These are phyloP conservation scores for Quercus alba DNA, from an alignment of 306 rosid species.

Conservation along the genomic window DNA sequence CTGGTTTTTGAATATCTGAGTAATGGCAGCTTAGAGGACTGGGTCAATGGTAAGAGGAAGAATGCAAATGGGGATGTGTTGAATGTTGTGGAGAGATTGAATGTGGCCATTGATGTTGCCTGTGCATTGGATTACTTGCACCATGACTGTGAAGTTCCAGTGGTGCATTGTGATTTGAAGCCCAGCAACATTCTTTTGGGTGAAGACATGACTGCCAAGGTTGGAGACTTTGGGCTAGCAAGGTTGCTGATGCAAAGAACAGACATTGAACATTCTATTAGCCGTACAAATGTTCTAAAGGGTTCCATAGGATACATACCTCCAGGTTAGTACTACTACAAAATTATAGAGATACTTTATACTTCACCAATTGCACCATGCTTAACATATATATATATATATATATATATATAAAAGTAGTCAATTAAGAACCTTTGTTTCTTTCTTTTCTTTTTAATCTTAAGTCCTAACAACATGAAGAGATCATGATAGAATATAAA, in stretches of 20 bases:
- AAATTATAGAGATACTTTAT: too few species aligned
- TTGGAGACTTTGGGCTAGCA: conserved; percentile 83
- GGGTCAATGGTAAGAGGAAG: conserved; percentile 52
- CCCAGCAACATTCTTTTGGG: conserved; percentile 71
- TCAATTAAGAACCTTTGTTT: too few species aligned
- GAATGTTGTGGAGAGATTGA: conserved; percentile 59
- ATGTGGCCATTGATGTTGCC: conserved; percentile 58
- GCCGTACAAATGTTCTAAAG: conserved; percentile 49
- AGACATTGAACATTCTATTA: conserved; percentile 30
- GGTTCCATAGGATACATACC: conserved; percentile 93
- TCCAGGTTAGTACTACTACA: conserved; percentile 50
- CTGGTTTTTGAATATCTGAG: conserved; percentile 57
- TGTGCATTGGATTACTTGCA: conserved; percentile 66
- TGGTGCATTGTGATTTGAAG: conserved; percentile 80
- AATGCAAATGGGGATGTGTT: conserved; percentile 42
- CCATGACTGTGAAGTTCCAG: conserved; percentile 55
- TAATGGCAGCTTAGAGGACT: conserved; percentile 72
- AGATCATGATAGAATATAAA: too few species aligned
- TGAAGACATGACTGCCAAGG: conserved; percentile 61
- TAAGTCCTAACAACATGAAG: too few species aligned
- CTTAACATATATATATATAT: neutral
- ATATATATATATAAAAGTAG: too few species aligned
- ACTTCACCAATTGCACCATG: too few species aligned
- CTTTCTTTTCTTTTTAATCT: too few species aligned
- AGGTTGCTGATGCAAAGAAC: conserved; percentile 43